Evolutionary conservation across 495 filamentous ascomycete species (phyloP).

Genomic region (Penicillium tannophilum): DNA sequence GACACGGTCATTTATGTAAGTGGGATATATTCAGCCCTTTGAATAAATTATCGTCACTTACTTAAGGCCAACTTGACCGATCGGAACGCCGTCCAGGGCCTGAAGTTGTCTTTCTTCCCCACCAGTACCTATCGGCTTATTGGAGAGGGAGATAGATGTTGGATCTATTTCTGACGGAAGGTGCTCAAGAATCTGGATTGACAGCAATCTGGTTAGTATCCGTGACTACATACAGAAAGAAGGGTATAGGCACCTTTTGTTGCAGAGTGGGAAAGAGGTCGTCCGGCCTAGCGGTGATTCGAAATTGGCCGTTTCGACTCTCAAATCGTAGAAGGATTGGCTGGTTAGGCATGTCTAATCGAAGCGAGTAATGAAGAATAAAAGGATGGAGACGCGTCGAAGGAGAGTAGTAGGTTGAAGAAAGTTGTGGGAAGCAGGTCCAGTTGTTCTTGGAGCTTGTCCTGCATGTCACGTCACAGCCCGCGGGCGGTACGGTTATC

Average conservation of each 20-base stretch:
- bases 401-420: constrained; percentile 8
- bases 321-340: constrained; percentile 56
- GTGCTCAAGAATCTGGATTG: constrained; percentile 58
- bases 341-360: constrained; percentile 41
- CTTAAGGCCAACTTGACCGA: constrained; percentile 73
- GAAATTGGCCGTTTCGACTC: constrained; percentile 59
- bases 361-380: background rate
- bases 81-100: constrained; percentile 65
- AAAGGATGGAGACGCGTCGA: background rate
- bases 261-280: constrained; percentile 50
- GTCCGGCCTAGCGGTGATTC: constrained; percentile 49
- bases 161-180: constrained; percentile 72
- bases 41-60: constrained; percentile 34
- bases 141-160: constrained; percentile 75
- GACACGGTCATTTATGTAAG: background rate
- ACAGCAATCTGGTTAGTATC: background rate
- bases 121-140: constrained; percentile 70
- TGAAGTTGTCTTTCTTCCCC: constrained; percentile 71
- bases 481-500: constrained; percentile 25
- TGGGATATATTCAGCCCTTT: background rate
- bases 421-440: constrained; percentile 4
- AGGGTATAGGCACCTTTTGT: constrained; percentile 37
- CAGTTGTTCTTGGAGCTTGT: constrained; percentile 17
- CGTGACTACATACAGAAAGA: background rate
- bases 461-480: constrained; percentile 28